Evolutionary conservation across 2,329 filamentous ascomycete genomes (phyloP).

Genomic region (Diaporthe nobilis): DNA sequence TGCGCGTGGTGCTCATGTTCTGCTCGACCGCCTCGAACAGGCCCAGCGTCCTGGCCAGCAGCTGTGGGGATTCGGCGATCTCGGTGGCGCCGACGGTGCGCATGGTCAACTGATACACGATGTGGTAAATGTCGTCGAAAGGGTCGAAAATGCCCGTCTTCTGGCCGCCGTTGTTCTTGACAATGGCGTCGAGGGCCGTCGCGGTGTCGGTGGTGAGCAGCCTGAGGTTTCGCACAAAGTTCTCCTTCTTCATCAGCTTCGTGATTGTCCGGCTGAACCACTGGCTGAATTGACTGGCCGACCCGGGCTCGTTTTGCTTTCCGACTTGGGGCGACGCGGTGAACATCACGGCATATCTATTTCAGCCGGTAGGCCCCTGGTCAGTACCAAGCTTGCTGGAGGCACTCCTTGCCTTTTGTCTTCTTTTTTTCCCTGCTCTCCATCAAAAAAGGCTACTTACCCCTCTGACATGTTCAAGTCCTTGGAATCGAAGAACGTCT

Average conservation of each 20-base stretch:
- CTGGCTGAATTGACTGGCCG: constrained; percentile 43
- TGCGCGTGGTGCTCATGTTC: constrained; percentile 56
- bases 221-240: constrained; percentile 55
- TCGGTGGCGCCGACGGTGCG: constrained; percentile 67
- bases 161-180: constrained; percentile 35
- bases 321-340: constrained; percentile 48
- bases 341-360: constrained; percentile 51
- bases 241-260: constrained; percentile 55
- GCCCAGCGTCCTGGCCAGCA: constrained; percentile 58
- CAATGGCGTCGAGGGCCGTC: constrained; percentile 49
- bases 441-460: constrained; percentile 46
- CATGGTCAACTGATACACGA: constrained; percentile 71
- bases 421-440: too few species aligned
- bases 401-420: background rate
- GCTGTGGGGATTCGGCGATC: constrained; percentile 61
- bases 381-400: background rate
- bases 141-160: constrained; percentile 60
- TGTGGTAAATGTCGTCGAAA: constrained; percentile 66
- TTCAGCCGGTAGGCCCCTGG: background rate
- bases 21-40: constrained; percentile 63
- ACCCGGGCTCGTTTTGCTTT: constrained; percentile 27
- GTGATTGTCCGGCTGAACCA: constrained; percentile 51
- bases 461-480: constrained; percentile 59
- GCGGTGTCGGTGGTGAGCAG: constrained; percentile 59
- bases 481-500: constrained; percentile 62